Base-by-base conservation (phyloP, 345 rosid species). In the Populus deltoides region DNA sequence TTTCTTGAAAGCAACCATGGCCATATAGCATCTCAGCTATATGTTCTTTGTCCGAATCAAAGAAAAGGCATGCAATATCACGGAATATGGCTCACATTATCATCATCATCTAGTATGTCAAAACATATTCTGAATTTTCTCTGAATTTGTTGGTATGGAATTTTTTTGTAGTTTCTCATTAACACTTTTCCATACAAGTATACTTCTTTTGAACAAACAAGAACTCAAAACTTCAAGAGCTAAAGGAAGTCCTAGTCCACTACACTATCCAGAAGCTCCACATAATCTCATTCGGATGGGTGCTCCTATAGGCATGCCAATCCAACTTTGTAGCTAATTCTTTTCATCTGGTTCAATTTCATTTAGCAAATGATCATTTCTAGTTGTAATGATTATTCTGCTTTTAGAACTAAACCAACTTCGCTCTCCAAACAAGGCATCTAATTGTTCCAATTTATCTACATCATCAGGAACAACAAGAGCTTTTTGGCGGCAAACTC, bases 381-480 rank as follows among this genome's bases (percentile, higher is more conserved):
- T 59, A 51, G 70, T 70, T 39, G 80, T 77, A 7, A 77, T 41
- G 36, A 70, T 71, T 11, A 77, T 13, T 41, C 63, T 70, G 7
- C 75, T 77, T 71, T 69, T 62, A 1, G 66, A 0, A 29, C 49
- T 5, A 70, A 70, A 39, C 75, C 75, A 62, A 12, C 45, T 49
- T 8, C 8, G 38, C 75, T 39, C 47, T 70, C 75, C 75, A 41
- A 71, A 29, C 4, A 57, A 17, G 13, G 66, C 51, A 25, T 69
- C 35, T 31, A 61, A 18, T 70, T 77, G 74, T 13, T 77, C 47
- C 36, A 8, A 18, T 6, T 71, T 15, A 27, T 62, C 59, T 4
- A 70, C 38, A 29, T 61, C 75, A 59, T 77, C 80, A 70, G 70
- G 80, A 70, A 61, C 80, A 70, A 77, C 18, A 29, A 77, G 75